Conservation (phyloP, 2,329 filamentous ascomycete species). For the Aspergillus vadensis region DNA sequence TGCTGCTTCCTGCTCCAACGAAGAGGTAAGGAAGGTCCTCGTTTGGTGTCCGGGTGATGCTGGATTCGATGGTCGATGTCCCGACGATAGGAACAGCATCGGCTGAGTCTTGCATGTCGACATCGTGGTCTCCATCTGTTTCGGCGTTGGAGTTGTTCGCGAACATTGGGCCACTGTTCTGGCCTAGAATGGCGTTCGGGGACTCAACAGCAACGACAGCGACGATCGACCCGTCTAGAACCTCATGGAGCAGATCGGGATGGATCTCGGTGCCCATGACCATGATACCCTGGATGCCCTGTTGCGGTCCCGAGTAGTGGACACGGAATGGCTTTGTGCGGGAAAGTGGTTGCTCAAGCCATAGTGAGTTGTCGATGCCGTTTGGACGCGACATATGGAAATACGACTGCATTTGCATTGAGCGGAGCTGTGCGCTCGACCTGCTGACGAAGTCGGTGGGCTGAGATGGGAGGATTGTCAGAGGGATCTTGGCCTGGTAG, state of each 20-base stretch:
- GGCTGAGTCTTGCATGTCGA: constrained; percentile 12
- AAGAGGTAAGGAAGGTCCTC: constrained; percentile 56
- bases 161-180: constrained; percentile 1
- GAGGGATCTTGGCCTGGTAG: constrained; percentile 34
- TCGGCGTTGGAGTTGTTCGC: background rate
- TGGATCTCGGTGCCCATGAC: constrained; percentile 53
- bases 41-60: constrained; percentile 44
- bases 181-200: constrained; percentile 32
- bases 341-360: constrained; percentile 51
- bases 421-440: constrained; percentile 54
- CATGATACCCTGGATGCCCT: constrained; percentile 55
- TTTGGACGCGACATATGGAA: constrained; percentile 52
- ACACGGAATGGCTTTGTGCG: constrained; percentile 52
- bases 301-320: constrained; percentile 48
- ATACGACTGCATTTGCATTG: constrained; percentile 64
- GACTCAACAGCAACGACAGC: constrained; percentile 55
- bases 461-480: constrained; percentile 52
- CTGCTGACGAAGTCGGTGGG: constrained; percentile 47
- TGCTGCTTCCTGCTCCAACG: constrained; percentile 43
- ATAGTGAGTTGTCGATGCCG: constrained; percentile 38
- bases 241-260: constrained; percentile 51
- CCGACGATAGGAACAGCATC: background rate
- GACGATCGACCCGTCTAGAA: constrained; percentile 57
- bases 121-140: constrained; percentile 13
- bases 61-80: constrained; percentile 12